Percentiles rank a stretch among this genome's conserved stretches.
Evolutionary conservation across 305 asterid genomes (phyloP).

Genomic region (Fraxinus paxiana): DNA sequence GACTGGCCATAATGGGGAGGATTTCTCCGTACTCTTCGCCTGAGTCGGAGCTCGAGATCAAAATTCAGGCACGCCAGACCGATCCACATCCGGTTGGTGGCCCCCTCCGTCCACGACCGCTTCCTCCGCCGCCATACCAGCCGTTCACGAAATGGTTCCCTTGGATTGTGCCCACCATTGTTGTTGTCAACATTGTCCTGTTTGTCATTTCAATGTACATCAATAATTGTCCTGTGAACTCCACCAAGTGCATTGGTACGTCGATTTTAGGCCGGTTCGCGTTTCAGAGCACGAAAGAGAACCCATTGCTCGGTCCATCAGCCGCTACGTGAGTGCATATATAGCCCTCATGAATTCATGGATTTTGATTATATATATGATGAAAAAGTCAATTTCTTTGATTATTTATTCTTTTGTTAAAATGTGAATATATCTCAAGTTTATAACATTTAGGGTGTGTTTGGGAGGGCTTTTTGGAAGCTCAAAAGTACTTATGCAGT

Average conservation of each 20-base stretch:
- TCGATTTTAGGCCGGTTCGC: slow-evolving; percentile 61
- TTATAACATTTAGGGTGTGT: background rate
- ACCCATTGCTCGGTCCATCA: slow-evolving; percentile 96
- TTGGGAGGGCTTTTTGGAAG: background rate
- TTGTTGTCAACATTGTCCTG: slow-evolving; percentile 43
- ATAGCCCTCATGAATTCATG: background rate
- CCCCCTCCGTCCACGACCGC: slow-evolving; percentile 27
- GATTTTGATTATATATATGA: background rate
- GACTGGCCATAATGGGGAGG: slow-evolving; percentile 53
- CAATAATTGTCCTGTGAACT: slow-evolving; percentile 63
- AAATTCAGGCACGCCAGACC: slow-evolving; percentile 42
- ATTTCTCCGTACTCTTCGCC: slow-evolving; percentile 43
- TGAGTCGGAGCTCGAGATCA: slow-evolving; percentile 56
- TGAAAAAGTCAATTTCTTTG: background rate
- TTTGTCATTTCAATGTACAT: slow-evolving; percentile 55
- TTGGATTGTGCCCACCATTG: slow-evolving; percentile 69
- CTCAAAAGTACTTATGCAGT: background rate
- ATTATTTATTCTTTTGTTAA: background rate
- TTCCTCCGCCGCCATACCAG: slow-evolving; percentile 25
- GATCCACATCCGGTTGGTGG: slow-evolving; percentile 16
- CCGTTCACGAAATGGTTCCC: slow-evolving; percentile 60
- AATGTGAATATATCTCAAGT: background rate
- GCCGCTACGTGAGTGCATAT: slow-evolving; percentile 50
- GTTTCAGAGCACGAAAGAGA: slow-evolving; percentile 66
- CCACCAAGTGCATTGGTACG: slow-evolving; percentile 44